Base-by-base conservation (phyloP, 257 asterid genomes). In the Jaltomata sinuosa region DNA sequence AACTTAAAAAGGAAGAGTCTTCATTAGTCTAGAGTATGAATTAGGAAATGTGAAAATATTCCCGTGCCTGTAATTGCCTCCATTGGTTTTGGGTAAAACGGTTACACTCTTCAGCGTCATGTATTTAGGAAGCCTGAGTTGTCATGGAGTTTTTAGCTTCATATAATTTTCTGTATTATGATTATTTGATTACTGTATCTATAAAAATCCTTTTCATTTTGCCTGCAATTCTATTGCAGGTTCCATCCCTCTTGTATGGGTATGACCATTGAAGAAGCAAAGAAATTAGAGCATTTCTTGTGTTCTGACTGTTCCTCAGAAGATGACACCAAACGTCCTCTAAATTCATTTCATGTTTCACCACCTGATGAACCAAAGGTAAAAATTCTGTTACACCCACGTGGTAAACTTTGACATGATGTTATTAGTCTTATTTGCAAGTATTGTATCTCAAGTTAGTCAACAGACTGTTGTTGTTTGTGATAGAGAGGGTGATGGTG, bases 231-330 rank as follows among this genome's bases (percentile, higher is more conserved):
- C 14, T 29, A 38, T 84, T 86, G 86, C 88, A 94, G 97, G 98
- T 94, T 94, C 88, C 98, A 94, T 86, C 98, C 97, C 87, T 88
- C 89, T 80, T 94, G 98, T 85, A 93, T 93, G 97, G 95, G 97
- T 55, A 92, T 93, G 98, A 85, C 89, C 81, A 93, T 93, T 83
- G 98, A 93, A 86, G 98, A 91, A 83, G 96, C 97, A 27, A 94
- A 93, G 87, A 94, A 90, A 85, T 87, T 94, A 91, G 98, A 94
- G n/a, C 92, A 87, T 81, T 94, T 93, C 89, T 49, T 94, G 89
- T 94, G 98, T 87, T 88, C 93, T 22, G 98, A 94, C 84, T 94
- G 98, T 87, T 90, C 94, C 76, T 90, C 96, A 10, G 95, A 94
- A n/a, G 97, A 94, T 54, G 98, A 92, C 14, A 77, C 89, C 62